Evolutionary conservation across 1,139 yeast genomes (phyloP).

Genomic region (Hemisphaericaspora subhashii): DNA sequence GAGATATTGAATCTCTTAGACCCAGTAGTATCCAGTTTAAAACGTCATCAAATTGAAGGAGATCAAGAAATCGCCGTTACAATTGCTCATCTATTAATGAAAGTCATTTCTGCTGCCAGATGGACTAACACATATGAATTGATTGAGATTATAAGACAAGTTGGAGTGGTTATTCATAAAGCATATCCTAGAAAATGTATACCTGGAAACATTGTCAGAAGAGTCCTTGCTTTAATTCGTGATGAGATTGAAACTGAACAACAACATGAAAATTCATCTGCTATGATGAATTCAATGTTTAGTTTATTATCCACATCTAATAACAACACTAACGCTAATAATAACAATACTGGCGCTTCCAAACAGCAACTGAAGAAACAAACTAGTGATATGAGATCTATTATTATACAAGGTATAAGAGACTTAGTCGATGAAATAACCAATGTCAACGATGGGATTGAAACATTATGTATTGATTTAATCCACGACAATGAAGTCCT

Average conservation of each 20-base stretch:
- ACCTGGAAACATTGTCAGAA: slow-evolving; percentile 86
- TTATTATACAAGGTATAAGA: slow-evolving; percentile 90
- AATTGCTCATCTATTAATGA: slow-evolving; percentile 81
- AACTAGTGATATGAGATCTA: slow-evolving; percentile 73
- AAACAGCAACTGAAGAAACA: slow-evolving; percentile 43
- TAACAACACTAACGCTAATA: slow-evolving; percentile 25
- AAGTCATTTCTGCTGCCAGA: slow-evolving; percentile 86
- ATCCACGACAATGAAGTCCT: slow-evolving; percentile 93
- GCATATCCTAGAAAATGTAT: slow-evolving; percentile 81
- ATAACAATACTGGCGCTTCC: too few relatives aligned
- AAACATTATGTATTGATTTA: slow-evolving; percentile 85
- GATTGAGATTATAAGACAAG: slow-evolving; percentile 63
- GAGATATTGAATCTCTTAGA: slow-evolving; percentile 41
- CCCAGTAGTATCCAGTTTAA: slow-evolving; percentile 48
- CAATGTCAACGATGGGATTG: slow-evolving; percentile 87
- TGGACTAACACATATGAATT: slow-evolving; percentile 75
- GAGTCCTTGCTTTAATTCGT: slow-evolving; percentile 83
- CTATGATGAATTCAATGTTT: slow-evolving; percentile 85
- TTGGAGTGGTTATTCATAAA: slow-evolving; percentile 57
- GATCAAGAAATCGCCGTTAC: slow-evolving; percentile 81
- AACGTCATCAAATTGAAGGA: slow-evolving; percentile 72
- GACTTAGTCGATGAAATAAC: slow-evolving; percentile 91
- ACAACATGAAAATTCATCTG: slow-evolving; percentile 36
- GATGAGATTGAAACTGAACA: slow-evolving; percentile 73
- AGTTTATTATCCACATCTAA: slow-evolving; percentile 64